Percentiles rank a stretch among this genome's conserved stretches.
These are phyloP conservation scores for Ajuga chamaepitys DNA, from an alignment of 257 asterid genomes.

Conservation along the genomic window DNA sequence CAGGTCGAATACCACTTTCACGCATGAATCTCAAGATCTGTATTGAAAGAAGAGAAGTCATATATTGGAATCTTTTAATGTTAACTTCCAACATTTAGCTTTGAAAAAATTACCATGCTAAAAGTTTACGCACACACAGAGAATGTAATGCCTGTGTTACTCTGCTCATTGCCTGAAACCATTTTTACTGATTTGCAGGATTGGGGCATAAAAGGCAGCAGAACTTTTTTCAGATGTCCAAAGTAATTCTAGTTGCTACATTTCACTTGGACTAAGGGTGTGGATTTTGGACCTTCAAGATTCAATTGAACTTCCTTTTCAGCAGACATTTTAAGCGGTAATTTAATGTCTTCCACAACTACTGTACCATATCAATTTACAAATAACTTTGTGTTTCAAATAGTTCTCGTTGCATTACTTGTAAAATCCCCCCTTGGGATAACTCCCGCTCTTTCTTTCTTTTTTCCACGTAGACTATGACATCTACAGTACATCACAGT, in stretches of 20 bases:
- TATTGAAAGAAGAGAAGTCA: constrained; percentile 24
- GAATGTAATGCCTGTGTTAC: too few species aligned
- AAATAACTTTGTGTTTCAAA: not conserved
- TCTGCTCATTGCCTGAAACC: not conserved
- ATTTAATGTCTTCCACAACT: not conserved
- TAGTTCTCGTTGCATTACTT: not conserved
- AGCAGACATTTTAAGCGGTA: not conserved
- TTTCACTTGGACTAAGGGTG: not conserved
- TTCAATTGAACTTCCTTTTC: not conserved
- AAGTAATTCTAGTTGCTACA: not conserved
- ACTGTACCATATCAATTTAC: not conserved
- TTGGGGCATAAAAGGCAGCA: not conserved
- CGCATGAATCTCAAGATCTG: constrained; percentile 82
- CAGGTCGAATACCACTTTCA: constrained; percentile 80
- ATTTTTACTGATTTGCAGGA: not conserved
- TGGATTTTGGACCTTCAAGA: not conserved
- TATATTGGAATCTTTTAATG: not conserved
- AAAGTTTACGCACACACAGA: too few species aligned
- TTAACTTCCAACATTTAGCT: not conserved
- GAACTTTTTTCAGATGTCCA: not conserved
- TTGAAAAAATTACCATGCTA: not conserved
- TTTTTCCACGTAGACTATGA: not conserved
- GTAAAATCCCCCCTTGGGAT: not conserved
- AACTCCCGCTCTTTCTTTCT: too few species aligned
- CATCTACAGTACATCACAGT: not conserved